Conservation (phyloP, 2,329 filamentous ascomycete genomes). For the Xylaria arbuscula region DNA sequence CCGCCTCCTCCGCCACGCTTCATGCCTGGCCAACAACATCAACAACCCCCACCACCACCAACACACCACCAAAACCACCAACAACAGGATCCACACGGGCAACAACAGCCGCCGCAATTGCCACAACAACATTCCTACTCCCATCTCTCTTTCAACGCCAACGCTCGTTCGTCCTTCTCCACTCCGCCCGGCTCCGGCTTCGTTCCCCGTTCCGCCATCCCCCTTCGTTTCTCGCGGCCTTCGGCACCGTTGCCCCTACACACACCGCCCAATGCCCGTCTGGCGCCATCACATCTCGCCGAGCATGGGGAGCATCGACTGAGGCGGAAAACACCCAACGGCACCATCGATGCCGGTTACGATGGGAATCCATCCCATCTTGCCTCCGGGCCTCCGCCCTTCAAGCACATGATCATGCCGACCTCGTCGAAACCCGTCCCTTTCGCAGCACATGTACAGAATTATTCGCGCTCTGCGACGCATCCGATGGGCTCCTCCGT, state of each 20-base stretch:
- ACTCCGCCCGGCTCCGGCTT: slow-evolving; percentile 32
- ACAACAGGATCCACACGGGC: slow-evolving; percentile 7
- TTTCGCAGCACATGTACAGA: slow-evolving; percentile 45
- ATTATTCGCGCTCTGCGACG: slow-evolving; percentile 41
- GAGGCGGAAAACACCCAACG: slow-evolving; percentile 91
- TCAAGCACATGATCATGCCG: slow-evolving; percentile 85
- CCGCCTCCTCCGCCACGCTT: slow-evolving; percentile 39
- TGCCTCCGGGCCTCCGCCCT: slow-evolving; percentile 76
- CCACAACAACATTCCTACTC: slow-evolving; percentile 30
- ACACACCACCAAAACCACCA: slow-evolving; percentile 5
- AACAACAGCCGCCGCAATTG: neutral
- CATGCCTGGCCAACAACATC: slow-evolving; percentile 32
- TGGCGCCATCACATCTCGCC: slow-evolving; percentile 43
- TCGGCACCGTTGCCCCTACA: slow-evolving; percentile 51
- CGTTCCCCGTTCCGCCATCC: slow-evolving; percentile 38
- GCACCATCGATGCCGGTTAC: slow-evolving; percentile 91
- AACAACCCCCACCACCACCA: slow-evolving; percentile 24
- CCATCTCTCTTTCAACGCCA: slow-evolving; percentile 36
- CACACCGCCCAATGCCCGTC: slow-evolving; percentile 50
- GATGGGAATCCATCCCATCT: slow-evolving; percentile 83
- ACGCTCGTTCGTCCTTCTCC: slow-evolving; percentile 29
- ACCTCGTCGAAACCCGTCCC: slow-evolving; percentile 56
- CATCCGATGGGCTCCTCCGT: slow-evolving; percentile 33
- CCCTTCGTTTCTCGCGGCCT: slow-evolving; percentile 34
- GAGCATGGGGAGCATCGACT: slow-evolving; percentile 77